Evolutionary conservation across 1,284 basidiomycete species (phyloP).

Genomic region (Cryptococcus amylolentus): DNA sequence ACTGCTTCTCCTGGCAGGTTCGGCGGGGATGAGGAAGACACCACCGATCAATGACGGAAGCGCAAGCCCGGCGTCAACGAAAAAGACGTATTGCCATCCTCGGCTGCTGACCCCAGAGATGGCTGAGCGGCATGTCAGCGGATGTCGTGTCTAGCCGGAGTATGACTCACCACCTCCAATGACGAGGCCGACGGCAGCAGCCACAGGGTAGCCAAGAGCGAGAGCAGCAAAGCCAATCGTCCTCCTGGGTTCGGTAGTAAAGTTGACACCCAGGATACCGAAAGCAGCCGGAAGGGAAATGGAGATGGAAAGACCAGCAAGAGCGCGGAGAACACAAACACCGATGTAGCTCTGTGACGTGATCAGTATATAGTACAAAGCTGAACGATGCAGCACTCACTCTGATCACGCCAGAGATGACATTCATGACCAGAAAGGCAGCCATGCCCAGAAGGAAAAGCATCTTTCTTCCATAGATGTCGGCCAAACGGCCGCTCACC

Average conservation of each 20-base stretch:
- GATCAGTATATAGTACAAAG: background rate
- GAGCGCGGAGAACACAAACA: constrained; percentile 29
- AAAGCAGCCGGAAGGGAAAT: constrained; percentile 30
- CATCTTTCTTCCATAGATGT: constrained; percentile 42
- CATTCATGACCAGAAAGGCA: background rate
- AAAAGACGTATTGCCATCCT: constrained; percentile 40
- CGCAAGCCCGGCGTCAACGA: constrained; percentile 34
- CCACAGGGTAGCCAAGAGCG: constrained; percentile 69
- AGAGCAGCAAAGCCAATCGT: constrained; percentile 60
- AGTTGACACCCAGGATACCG: constrained; percentile 39
- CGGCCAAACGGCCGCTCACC: constrained; percentile 46
- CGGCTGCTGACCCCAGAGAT: constrained; percentile 8
- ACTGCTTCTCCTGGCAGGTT: constrained; percentile 35
- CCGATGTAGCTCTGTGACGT: constrained; percentile 13
- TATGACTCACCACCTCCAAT: constrained; percentile 57
- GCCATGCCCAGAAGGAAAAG: constrained; percentile 42
- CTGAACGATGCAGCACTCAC: constrained; percentile 4
- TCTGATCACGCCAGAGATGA: constrained; percentile 24
- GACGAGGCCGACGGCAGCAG: constrained; percentile 64
- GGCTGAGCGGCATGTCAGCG: constrained; percentile 55
- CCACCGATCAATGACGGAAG: constrained; percentile 32
- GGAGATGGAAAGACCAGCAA: constrained; percentile 26
- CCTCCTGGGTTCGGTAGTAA: constrained; percentile 50
- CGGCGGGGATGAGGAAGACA: constrained; percentile 29
- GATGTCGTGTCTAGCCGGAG: background rate